Evolutionary conservation across 768 basidiomycete genomes (phyloP).

Genomic region (Lactifluus hygrophoroides): DNA sequence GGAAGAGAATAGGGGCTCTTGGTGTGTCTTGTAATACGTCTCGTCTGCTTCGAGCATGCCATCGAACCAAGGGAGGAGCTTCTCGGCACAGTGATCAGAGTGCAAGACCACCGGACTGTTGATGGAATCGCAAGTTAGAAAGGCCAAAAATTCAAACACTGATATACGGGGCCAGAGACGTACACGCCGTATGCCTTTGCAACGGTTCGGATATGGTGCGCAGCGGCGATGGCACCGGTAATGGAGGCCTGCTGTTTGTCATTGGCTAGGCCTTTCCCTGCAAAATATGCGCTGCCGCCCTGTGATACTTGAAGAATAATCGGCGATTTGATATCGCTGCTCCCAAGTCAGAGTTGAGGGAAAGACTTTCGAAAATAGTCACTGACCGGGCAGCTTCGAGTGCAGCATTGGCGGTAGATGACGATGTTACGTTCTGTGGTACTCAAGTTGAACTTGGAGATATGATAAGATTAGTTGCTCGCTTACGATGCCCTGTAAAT

Average conservation of each 20-base stretch:
- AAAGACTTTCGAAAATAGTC: neutral
- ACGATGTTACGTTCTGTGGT: conserved; percentile 87
- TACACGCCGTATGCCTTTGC: conserved; percentile 90
- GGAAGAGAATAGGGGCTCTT: conserved; percentile 84
- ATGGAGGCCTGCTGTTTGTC: conserved; percentile 94
- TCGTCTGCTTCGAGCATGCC: conserved; percentile 97
- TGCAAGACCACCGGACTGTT: conserved; percentile 89
- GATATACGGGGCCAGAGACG: conserved; percentile 29
- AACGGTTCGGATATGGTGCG: conserved; percentile 82
- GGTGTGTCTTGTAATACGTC: conserved; percentile 83
- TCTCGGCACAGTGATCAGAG: conserved; percentile 97
- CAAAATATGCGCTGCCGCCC: conserved; percentile 92
- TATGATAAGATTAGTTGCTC: conserved; percentile 12
- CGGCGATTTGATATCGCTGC: conserved; percentile 89
- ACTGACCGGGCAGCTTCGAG: conserved; percentile 88
- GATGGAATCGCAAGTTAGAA: neutral
- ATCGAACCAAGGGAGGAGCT: conserved; percentile 98
- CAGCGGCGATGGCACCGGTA: conserved; percentile 85
- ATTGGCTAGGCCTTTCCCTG: conserved; percentile 93
- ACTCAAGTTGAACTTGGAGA: neutral
- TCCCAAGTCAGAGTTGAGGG: conserved; percentile 1
- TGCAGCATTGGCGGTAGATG: conserved; percentile 88
- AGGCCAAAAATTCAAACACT: neutral
- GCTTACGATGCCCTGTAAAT: conserved; percentile 64
- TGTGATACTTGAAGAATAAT: conserved; percentile 98